These are phyloP conservation scores for Lignosus rhinocerotis DNA, from an alignment of 1,284 basidiomycete genomes.

Conservation along the genomic window DNA sequence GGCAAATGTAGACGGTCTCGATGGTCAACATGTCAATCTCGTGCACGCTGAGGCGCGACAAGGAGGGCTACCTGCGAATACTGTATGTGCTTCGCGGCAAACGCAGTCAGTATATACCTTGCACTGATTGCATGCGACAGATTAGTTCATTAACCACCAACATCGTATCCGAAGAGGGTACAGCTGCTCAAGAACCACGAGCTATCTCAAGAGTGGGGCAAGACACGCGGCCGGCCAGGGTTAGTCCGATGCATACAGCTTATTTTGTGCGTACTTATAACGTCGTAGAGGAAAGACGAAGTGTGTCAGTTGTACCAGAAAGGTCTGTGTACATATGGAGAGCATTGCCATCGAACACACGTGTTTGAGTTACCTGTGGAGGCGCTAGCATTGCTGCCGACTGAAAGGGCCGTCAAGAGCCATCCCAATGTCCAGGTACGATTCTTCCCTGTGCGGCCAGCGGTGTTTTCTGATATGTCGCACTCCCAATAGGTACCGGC, in stretches of 20 bases:
- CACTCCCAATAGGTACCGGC: background rate
- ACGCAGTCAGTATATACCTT: too few relatives aligned
- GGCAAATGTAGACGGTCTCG: background rate
- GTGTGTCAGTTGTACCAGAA: slow-evolving; percentile 2
- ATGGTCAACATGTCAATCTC: background rate
- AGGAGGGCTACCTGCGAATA: too few relatives aligned
- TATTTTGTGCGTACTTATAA: background rate
- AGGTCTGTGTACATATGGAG: slow-evolving; percentile 1
- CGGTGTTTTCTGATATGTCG: too few relatives aligned
- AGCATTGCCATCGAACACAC: slow-evolving; percentile 10
- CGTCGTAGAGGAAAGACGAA: background rate
- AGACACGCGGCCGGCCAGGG: slow-evolving; percentile 2
- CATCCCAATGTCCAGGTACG: background rate
- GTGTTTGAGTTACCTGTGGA: slow-evolving; percentile 2
- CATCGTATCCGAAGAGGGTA: too few relatives aligned
- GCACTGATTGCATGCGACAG: too few relatives aligned
- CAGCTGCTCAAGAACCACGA: too few relatives aligned
- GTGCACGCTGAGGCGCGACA: background rate
- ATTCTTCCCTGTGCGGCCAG: background rate
- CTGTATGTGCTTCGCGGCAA: too few relatives aligned
- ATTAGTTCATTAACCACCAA: too few relatives aligned
- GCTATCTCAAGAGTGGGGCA: background rate
- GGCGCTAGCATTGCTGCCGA: background rate
- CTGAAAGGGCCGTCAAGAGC: background rate
- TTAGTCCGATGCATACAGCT: background rate